These are phyloP conservation scores for Porphyrellus cyaneotinctus DNA, from an alignment of 768 basidiomycete species.

Conservation along the genomic window DNA sequence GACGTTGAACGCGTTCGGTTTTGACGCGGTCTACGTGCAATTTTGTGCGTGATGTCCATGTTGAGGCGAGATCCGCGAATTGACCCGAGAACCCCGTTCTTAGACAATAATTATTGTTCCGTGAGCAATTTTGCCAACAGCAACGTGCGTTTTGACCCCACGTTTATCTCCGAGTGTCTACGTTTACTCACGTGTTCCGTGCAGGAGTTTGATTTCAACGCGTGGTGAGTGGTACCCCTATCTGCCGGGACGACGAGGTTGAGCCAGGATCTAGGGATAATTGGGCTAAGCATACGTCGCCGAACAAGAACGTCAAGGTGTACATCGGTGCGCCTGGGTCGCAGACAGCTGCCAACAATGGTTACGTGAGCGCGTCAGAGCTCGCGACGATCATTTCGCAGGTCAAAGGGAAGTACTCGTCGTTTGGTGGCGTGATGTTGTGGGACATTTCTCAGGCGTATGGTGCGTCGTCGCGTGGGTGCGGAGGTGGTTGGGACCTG, in stretches of 20 bases:
- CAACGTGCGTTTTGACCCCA: conserved; percentile 31
- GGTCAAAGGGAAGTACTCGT: conserved; percentile 35
- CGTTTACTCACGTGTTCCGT: neutral
- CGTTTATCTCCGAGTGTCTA: neutral
- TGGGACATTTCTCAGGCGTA: conserved; percentile 48
- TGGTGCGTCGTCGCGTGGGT: conserved; percentile 21
- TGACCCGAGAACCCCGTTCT: no score
- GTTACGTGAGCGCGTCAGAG: conserved; percentile 36
- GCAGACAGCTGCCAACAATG: conserved; percentile 36
- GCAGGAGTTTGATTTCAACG: conserved; percentile 45
- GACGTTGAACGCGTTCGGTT: conserved; percentile 39
- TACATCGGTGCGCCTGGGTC: conserved; percentile 47
- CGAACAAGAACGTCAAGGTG: conserved; percentile 45
- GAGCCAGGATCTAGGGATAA: conserved; percentile 34
- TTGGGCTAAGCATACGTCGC: conserved; percentile 42
- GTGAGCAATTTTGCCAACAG: conserved; percentile 41
- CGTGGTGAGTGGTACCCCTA: conserved; percentile 30
- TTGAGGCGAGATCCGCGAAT: no score
- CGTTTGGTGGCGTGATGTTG: conserved; percentile 43
- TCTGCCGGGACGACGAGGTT: neutral
- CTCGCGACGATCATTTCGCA: conserved; percentile 32
- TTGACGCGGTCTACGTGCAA: conserved; percentile 51
- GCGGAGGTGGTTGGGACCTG: neutral
- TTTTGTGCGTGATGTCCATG: conserved; percentile 32
- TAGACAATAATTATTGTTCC: conserved; percentile 47